phyloP scores from a whole-genome alignment of 805 yeast species.

The Wickerhamiella kurtzmanii region DNA sequence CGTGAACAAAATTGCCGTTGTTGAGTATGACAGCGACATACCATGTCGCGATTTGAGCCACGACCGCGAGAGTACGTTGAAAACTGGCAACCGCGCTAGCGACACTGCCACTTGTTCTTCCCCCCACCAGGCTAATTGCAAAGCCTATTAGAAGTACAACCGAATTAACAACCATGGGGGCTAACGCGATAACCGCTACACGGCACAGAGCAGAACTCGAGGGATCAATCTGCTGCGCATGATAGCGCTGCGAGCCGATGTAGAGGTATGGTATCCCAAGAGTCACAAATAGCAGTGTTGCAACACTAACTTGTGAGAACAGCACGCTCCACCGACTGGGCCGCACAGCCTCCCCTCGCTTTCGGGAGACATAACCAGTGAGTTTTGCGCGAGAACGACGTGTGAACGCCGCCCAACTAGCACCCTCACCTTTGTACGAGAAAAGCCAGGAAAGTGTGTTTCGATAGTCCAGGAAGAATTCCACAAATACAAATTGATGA shows the following conservation, averaged over 20 bases:
- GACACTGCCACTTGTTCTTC: background rate
- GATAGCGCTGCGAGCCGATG: constrained; percentile 50
- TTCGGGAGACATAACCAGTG: constrained; percentile 63
- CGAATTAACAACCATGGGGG: constrained; percentile 16
- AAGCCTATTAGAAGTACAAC: constrained; percentile 17
- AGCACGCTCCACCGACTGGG: constrained; percentile 60
- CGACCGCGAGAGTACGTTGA: constrained; percentile 41
- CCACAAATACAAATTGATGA: constrained; percentile 82
- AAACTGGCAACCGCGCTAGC: constrained; percentile 33
- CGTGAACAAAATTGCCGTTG: constrained; percentile 46
- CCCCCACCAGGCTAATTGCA: background rate
- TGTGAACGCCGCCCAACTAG: constrained; percentile 50
- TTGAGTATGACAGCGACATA: constrained; percentile 57
- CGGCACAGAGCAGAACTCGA: constrained; percentile 35
- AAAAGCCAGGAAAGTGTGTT: constrained; percentile 62
- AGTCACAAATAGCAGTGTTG: constrained; percentile 44
- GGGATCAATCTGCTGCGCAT: constrained; percentile 12
- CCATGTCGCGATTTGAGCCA: constrained; percentile 42
- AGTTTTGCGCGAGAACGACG: constrained; percentile 59
- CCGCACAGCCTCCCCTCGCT: constrained; percentile 34
- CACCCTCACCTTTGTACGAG: constrained; percentile 42
- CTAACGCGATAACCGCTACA: constrained; percentile 27
- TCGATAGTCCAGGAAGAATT: constrained; percentile 80
- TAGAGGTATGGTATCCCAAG: constrained; percentile 49
- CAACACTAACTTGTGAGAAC: constrained; percentile 54